Evolutionary conservation across 2,329 filamentous ascomycete genomes (phyloP).

Genomic region (Xylariaceae sp.): DNA sequence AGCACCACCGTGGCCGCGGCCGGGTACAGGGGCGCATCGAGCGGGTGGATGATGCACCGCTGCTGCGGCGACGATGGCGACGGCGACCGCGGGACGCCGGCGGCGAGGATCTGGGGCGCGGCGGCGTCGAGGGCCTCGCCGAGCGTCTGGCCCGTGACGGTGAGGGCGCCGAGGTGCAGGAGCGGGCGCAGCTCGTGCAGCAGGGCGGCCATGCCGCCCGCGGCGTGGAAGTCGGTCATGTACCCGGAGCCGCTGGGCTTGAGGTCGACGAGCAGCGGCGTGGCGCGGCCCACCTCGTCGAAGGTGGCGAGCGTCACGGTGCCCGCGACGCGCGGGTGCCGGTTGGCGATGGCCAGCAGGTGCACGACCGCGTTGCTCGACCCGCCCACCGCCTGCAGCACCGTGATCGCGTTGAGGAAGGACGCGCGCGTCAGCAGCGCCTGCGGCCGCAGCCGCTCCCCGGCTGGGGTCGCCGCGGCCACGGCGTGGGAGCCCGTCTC

Average conservation of each 20-base stretch:
- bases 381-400: conserved; percentile 78
- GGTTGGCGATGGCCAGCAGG: conserved; percentile 75
- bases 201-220: conserved; percentile 77
- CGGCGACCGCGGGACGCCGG: too few relatives aligned
- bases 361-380: conserved; percentile 83
- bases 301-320: conserved; percentile 67
- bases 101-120: conserved; percentile 53
- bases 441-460: conserved; percentile 61
- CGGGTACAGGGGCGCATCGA: conserved; percentile 58
- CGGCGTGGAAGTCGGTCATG: conserved; percentile 85
- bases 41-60: conserved; percentile 52
- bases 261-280: conserved; percentile 75
- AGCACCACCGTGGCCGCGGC: conserved; percentile 78
- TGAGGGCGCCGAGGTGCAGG: conserved; percentile 68
- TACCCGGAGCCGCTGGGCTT: conserved; percentile 82
- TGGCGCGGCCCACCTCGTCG: conserved; percentile 68
- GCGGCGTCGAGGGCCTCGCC: conserved; percentile 68
- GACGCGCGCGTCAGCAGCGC: conserved; percentile 65
- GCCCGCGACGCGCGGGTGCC: conserved; percentile 57
- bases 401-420: conserved; percentile 79
- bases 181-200: conserved; percentile 71
- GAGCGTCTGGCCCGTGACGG: conserved; percentile 77
- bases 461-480: conserved; percentile 49
- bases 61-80: conserved; percentile 28
- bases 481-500: conserved; percentile 65